Evolutionary conservation across 768 basidiomycete species (phyloP), one percentile per base, ranked within the genome.

Genomic region (Piloderma croceum): DNA sequence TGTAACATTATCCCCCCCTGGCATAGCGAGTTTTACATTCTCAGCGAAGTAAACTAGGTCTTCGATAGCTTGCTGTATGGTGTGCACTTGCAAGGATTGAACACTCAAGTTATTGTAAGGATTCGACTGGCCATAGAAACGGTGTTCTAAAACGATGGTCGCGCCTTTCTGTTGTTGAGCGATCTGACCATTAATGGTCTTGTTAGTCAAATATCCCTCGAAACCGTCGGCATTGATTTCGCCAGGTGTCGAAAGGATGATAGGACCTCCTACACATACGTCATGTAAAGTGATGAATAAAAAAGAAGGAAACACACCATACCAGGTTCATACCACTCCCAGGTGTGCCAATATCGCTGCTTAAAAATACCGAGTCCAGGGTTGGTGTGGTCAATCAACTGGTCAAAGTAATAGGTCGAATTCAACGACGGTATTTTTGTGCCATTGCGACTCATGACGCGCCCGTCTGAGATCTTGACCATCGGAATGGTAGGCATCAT

Each of bases 101-200:
- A 71, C 72, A 24, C 65, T 73, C 20, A 87, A 69, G 54, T 85
- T 69, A 15, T 71, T 63, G 35, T 68, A 71, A 4, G 84, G 84
- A 53, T 84, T 88, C 42, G 83, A 86, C n/a, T 73, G 59, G 11
- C 84, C 84, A 46, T 78, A 86, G 67, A 80, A 88, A 18, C 85
- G 71, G 51, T 87, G 84, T 50, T 87, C 83, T 19, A 85, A 45
- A 21, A 85, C 62, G 46, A 86, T 64, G 5, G 74, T 70, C 13
- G 76, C 76, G 17, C 78, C 83, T 24, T 73, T 73, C 42, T 82
- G 67, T 54, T 79, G 76, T 52, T 82, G 76, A 7, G 81, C 78
- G 44, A 83, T 76, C 37, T 68, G 64, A 12, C 83, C 83, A 44
- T 70, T 77, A 47, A 86, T 73, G 5, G 77, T 81, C 9, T 21